Evolutionary conservation across 2,329 filamentous ascomycete genomes (phyloP), one percentile per base, ranked within the genome.

Genomic region (Verticillium albo-atrum): DNA sequence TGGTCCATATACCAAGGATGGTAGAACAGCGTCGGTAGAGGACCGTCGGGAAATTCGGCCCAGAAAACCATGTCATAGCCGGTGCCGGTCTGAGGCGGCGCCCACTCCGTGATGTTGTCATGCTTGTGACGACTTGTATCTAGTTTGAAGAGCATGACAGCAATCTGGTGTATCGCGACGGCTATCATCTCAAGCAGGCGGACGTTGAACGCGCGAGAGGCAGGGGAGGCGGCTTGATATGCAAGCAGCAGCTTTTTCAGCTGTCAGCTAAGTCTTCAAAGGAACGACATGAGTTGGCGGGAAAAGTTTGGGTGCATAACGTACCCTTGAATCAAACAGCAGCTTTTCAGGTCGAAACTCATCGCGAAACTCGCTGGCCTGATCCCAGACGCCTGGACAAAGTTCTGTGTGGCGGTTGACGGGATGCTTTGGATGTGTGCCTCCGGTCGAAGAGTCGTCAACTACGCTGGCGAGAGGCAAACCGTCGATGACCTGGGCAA

Each of bases 111-210:
- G 12, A 71, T 54, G 0, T 60, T 62, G 12, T 71, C 66, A 4
- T 67, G 62, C 12, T 67, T 66, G 27, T 70, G 5, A 10, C 9
- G 30, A 14, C 30, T 32, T 3, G 6, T 32, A 12, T 32, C 30
- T 3, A 10, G 6, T 10, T 12, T 32, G 30, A 14, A 32, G 10
- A 32, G 5, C 3, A 32, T 32, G 9, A 32, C 30, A 14, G 4
- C 30, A 32, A 32, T 32, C 5, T 32, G 30, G 30, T 32, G 30
- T 4, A 32, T 10, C 2, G 30, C 30, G 6, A 32, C 30, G 6
- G 30, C 30, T 3, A 68, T 59, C 2, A 75, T 42, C 55, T 75
- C 72, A 7, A 74, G 67, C 6, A 75, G 63, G 1, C 67, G 61
- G 20, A 64, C 65, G 0, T 69, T 61, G 54, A 72, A 75, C 0